Conservation (phyloP, 2,329 filamentous ascomycete genomes). For the Paecilomyces niveus region DNA sequence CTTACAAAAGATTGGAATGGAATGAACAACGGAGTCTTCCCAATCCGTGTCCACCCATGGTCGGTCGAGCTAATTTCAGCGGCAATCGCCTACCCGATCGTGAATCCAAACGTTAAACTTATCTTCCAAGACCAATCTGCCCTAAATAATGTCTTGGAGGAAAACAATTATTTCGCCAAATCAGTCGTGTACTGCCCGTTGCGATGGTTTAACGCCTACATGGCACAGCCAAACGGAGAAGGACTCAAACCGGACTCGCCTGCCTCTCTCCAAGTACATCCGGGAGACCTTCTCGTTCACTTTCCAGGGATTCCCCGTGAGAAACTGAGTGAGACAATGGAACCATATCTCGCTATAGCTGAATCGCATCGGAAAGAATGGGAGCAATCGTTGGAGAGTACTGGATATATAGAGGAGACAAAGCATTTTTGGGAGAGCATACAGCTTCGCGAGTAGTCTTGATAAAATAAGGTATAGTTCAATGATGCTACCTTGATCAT, state of each 20-base stretch:
- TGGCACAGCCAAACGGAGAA: constrained; percentile 3
- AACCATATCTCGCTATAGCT: constrained; percentile 10
- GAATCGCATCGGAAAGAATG: constrained; percentile 7
- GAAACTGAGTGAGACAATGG: constrained; percentile 3
- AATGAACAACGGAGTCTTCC: constrained; percentile 27
- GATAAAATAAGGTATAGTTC: too few relatives aligned
- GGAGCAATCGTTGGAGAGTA: constrained; percentile 6
- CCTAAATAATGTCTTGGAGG: constrained; percentile 3
- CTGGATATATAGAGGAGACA: constrained; percentile 6
- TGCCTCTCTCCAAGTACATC: constrained; percentile 5
- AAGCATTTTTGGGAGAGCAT: constrained; percentile 5
- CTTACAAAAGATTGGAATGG: constrained; percentile 25
- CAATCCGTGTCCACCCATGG: constrained; percentile 28
- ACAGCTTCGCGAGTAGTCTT: too few relatives aligned
- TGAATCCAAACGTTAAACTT: constrained; percentile 15
- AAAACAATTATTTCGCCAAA: constrained; percentile 11
- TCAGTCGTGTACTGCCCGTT: constrained; percentile 10
- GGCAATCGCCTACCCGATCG: constrained; percentile 16
- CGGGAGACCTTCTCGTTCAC: constrained; percentile 11
- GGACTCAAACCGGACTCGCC: constrained; percentile 2
- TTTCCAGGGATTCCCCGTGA: constrained; percentile 7
- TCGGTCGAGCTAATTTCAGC: constrained; percentile 23
- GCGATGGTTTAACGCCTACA: constrained; percentile 13
- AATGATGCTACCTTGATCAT: too few relatives aligned
- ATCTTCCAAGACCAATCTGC: constrained; percentile 14